These are phyloP conservation scores for Hyaloscypha hepaticicola DNA, from an alignment of 495 filamentous ascomycete species.

Conservation along the genomic window DNA sequence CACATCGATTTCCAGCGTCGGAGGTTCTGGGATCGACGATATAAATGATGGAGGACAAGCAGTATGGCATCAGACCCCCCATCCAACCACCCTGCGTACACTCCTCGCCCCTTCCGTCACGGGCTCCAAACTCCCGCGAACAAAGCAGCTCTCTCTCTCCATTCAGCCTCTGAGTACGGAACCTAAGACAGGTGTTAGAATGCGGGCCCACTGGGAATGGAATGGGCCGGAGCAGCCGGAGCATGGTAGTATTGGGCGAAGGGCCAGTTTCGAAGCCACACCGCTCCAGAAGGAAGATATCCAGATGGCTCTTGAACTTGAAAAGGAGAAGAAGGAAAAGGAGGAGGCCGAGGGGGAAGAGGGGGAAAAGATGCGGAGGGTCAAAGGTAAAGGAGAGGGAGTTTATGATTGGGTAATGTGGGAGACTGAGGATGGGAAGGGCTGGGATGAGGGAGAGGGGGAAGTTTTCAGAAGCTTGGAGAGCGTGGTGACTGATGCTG, in stretches of 20 bases:
- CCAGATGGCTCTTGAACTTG: not conserved
- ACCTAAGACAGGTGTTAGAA: not conserved
- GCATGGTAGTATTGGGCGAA: not conserved
- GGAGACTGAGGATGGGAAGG: conserved; percentile 2
- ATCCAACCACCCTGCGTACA: not conserved
- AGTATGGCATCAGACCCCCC: not conserved
- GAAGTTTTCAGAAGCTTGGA: not conserved
- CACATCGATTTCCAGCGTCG: not conserved
- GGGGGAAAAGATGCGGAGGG: no score
- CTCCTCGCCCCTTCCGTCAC: not conserved
- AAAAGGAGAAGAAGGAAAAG: not conserved
- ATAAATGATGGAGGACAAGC: not conserved
- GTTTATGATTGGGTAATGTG: conserved; percentile 25
- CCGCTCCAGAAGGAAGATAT: not conserved
- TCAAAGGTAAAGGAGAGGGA: conserved; percentile 20
- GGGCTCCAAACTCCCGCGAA: not conserved
- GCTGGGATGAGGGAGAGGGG: conserved; percentile 8
- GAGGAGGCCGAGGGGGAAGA: not conserved
- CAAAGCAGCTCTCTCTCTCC: conserved; percentile 5
- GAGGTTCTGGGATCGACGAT: not conserved
- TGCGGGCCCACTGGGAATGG: conserved; percentile 1
- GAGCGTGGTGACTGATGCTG: not conserved
- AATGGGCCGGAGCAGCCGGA: not conserved
- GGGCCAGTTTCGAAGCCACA: not conserved
- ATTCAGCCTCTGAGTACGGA: not conserved